Percentiles rank a stretch among this genome's conserved stretches.
phyloP scores from a whole-genome alignment of 768 basidiomycete genomes.

The Tulasnella calospora region DNA sequence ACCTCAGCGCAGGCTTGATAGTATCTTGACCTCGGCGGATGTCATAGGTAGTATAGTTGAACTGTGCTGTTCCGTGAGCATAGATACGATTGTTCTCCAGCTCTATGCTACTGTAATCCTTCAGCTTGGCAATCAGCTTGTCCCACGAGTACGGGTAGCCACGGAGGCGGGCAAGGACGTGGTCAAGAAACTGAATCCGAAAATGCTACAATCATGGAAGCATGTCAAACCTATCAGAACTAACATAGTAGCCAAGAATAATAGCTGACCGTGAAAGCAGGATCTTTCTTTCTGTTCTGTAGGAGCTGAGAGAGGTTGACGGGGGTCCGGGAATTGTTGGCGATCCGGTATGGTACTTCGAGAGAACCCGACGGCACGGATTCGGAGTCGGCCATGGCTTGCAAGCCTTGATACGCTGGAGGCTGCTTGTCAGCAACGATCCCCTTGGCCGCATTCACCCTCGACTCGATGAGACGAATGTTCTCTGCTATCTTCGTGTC shows the following conservation, averaged over 20 bases:
- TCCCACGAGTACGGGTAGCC: background rate
- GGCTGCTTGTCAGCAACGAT: background rate
- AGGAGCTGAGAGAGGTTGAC: background rate
- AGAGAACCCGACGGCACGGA: background rate
- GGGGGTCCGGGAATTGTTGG: background rate
- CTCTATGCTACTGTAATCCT: background rate
- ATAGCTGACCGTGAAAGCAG: background rate
- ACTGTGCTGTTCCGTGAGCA: background rate
- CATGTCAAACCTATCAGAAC: background rate
- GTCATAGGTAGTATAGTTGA: conserved; percentile 26
- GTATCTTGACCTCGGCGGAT: conserved; percentile 21
- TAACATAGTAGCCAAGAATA: background rate
- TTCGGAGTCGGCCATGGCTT: background rate
- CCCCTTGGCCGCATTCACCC: background rate
- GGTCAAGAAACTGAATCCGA: background rate
- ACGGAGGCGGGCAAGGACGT: background rate
- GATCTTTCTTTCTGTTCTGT: background rate
- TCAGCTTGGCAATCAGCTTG: background rate
- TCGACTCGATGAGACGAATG: background rate
- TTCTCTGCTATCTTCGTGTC: background rate
- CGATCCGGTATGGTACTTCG: background rate
- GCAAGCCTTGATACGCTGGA: background rate
- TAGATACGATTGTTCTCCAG: background rate
- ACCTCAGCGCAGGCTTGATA: background rate
- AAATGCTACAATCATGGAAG: background rate